Conservation (phyloP, 768 basidiomycete species). For the Boletus tomentosulus region DNA sequence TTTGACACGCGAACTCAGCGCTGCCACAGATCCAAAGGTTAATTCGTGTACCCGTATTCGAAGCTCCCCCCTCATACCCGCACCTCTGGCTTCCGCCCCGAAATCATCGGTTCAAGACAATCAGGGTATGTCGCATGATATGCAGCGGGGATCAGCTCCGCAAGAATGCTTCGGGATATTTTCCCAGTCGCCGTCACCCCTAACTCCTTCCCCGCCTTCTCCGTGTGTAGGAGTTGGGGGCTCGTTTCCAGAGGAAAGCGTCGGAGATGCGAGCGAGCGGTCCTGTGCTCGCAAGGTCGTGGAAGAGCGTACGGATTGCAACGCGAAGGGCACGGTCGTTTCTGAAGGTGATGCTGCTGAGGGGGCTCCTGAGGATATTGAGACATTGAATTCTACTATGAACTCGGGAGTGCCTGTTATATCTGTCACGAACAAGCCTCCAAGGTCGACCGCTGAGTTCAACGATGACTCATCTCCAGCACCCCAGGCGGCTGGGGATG, state of each 20-base stretch:
- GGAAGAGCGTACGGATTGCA: neutral
- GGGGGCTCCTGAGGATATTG: neutral
- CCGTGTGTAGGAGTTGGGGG: neutral
- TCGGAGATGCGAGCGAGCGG: neutral
- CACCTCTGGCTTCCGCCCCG: slow-evolving; percentile 2
- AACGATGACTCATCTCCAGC: neutral
- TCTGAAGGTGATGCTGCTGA: neutral
- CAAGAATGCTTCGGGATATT: neutral
- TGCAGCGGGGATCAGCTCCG: neutral
- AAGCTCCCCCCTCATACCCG: neutral
- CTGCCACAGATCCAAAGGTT: neutral
- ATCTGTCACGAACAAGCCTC: neutral
- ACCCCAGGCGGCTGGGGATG: neutral
- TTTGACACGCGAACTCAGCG: neutral
- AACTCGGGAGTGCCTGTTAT: neutral
- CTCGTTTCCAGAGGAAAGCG: neutral
- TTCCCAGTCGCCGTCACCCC: neutral
- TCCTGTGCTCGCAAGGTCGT: neutral
- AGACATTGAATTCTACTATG: neutral
- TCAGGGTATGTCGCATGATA: neutral
- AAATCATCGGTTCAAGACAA: neutral
- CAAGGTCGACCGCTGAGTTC: neutral
- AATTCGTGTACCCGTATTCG: neutral
- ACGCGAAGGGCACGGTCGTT: too few species aligned
- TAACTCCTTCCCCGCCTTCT: slow-evolving; percentile 4